phyloP scores from a whole-genome alignment of 2,329 filamentous ascomycete genomes.

The Colletotrichum paranaense region DNA sequence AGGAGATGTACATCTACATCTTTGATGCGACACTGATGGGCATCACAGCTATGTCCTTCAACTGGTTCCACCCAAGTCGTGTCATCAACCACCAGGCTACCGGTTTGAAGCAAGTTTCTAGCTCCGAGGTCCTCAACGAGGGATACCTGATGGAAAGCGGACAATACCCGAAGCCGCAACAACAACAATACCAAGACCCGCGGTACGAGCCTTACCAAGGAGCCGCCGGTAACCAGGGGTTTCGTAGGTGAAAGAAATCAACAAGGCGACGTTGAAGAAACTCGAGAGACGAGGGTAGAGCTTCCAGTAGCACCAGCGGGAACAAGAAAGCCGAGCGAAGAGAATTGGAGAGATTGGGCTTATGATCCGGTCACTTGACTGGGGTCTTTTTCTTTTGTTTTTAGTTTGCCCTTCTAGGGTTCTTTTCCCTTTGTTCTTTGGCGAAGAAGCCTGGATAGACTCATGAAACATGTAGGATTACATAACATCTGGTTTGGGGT shows the following conservation, averaged over 20 bases:
- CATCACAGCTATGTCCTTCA: constrained; percentile 37
- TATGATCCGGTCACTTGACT: not conserved
- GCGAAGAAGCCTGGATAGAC: not conserved
- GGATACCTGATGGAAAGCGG: constrained; percentile 30
- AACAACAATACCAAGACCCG: not conserved
- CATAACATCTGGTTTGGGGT: not conserved
- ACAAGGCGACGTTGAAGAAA: not conserved
- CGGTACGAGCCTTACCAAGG: constrained; percentile 12
- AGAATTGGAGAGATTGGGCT: constrained; percentile 20
- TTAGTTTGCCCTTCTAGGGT: not conserved
- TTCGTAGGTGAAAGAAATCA: constrained; percentile 6
- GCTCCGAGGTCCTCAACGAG: constrained; percentile 14
- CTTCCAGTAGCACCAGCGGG: not conserved
- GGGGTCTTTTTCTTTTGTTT: not conserved
- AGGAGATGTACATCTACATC: constrained; percentile 51
- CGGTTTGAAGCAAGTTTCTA: constrained; percentile 13
- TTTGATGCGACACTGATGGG: constrained; percentile 53
- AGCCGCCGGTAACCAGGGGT: not conserved
- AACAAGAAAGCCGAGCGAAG: not conserved
- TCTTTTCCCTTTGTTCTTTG: not conserved
- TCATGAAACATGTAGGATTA: not conserved
- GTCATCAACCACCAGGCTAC: constrained; percentile 17
- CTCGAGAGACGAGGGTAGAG: not conserved
- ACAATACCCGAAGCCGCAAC: constrained; percentile 8
- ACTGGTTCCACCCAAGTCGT: constrained; percentile 35